A percentile compares a stretch with the other conserved stretches of the same genome.
Conservation (phyloP, 805 yeast genomes). For the Sungouiozyma intestinalis region DNA sequence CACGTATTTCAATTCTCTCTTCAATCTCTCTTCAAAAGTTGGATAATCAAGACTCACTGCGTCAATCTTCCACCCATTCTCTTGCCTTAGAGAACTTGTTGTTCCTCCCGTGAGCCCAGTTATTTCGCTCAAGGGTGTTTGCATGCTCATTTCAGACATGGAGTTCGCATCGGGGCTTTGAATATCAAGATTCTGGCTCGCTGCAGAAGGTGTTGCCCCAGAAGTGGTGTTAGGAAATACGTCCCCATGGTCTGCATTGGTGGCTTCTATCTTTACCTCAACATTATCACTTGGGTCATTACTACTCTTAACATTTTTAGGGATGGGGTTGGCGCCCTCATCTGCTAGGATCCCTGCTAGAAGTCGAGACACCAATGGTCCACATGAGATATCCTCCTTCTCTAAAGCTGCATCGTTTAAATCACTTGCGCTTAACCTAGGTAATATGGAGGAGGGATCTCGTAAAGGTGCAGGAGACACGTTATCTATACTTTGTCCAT, state of each 20-base stretch:
- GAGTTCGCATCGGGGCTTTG: conserved; percentile 5
- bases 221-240: neutral
- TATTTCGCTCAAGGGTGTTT: conserved; percentile 15
- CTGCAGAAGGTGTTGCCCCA: neutral
- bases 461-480: conserved; percentile 39
- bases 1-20: conserved; percentile 78
- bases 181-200: conserved; percentile 3
- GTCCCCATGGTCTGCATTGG: conserved; percentile 2
- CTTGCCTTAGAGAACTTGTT: conserved; percentile 30
- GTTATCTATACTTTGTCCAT: conserved; percentile 33
- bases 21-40: conserved; percentile 76
- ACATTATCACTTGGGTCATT: neutral
- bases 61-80: conserved; percentile 39
- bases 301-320: neutral
- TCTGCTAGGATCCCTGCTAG: conserved; percentile 59
- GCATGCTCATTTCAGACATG: conserved; percentile 10
- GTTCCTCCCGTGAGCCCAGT: conserved; percentile 11
- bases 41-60: conserved; percentile 52
- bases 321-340: conserved; percentile 9
- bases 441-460: conserved; percentile 33
- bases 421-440: conserved; percentile 51
- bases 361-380: conserved; percentile 80
- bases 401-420: conserved; percentile 50
- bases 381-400: conserved; percentile 71
- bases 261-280: neutral